Conservation (phyloP, 2,329 filamentous ascomycete species). For the Xylariaceae sp. region DNA sequence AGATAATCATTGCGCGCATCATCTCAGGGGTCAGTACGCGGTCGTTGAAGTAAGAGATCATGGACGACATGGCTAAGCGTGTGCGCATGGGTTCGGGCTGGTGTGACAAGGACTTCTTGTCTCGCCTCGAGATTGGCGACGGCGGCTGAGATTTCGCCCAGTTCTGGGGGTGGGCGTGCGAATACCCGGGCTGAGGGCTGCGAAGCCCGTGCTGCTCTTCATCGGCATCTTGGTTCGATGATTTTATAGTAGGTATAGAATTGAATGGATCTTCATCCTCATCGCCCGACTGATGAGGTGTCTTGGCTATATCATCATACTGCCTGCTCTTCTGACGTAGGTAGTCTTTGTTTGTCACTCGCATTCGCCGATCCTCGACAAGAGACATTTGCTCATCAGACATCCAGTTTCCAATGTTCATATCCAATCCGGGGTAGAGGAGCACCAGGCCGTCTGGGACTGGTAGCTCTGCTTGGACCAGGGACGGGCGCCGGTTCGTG, state of each 20-base stretch:
- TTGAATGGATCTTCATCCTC: slow-evolving; percentile 57
- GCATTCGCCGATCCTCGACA: slow-evolving; percentile 79
- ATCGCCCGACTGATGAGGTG: slow-evolving; percentile 79
- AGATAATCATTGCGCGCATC: slow-evolving; percentile 98
- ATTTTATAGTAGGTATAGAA: slow-evolving; percentile 15
- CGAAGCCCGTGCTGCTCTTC: slow-evolving; percentile 29
- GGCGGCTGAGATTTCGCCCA: slow-evolving; percentile 35
- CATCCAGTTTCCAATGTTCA: slow-evolving; percentile 99
- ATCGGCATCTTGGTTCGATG: slow-evolving; percentile 19
- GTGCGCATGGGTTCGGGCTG: slow-evolving; percentile 69
- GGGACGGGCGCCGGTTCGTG: slow-evolving; percentile 57
- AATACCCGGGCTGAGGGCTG: slow-evolving; percentile 53
- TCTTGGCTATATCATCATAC: slow-evolving; percentile 82
- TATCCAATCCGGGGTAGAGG: slow-evolving; percentile 88
- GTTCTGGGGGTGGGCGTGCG: slow-evolving; percentile 49
- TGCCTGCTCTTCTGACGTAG: slow-evolving; percentile 85
- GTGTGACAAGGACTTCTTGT: slow-evolving; percentile 45
- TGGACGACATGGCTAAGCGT: slow-evolving; percentile 90
- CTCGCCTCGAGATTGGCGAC: slow-evolving; percentile 20
- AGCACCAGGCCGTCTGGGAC: slow-evolving; percentile 79
- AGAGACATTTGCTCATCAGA: slow-evolving; percentile 95
- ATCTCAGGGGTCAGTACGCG: slow-evolving; percentile 93
- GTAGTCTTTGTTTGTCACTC: slow-evolving; percentile 77
- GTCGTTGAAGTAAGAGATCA: slow-evolving; percentile 98
- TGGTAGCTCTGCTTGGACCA: slow-evolving; percentile 64